Percentiles rank a stretch among this genome's conserved stretches.
phyloP scores from a whole-genome alignment of 176 grass and related monocot species.

The Coix lacrymajobi region DNA sequence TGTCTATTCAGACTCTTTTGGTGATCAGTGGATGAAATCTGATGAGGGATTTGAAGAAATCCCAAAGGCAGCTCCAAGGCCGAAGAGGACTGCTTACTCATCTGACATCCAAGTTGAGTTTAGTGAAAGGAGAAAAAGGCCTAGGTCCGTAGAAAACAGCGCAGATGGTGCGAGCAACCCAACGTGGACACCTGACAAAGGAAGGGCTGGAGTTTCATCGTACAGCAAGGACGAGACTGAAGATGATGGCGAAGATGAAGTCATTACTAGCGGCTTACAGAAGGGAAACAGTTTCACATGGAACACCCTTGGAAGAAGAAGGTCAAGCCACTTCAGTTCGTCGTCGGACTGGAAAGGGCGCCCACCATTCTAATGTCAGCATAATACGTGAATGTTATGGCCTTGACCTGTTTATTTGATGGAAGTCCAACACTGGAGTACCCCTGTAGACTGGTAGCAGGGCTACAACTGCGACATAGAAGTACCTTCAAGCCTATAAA shows the following conservation, averaged over 20 bases:
- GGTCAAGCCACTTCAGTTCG: slow-evolving; percentile 54
- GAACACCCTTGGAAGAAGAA: slow-evolving; percentile 86
- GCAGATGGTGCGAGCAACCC: slow-evolving; percentile 31
- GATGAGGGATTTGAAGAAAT: slow-evolving; percentile 72
- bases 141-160: slow-evolving; percentile 32
- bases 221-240: slow-evolving; percentile 62
- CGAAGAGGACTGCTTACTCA: slow-evolving; percentile 43
- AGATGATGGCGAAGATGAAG: slow-evolving; percentile 42
- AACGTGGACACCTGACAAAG: slow-evolving; percentile 39
- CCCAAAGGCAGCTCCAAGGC: slow-evolving; percentile 57
- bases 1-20: slow-evolving; percentile 77
- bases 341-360: slow-evolving; percentile 47
- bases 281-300: slow-evolving; percentile 57
- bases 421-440: not conserved
- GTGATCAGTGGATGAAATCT: slow-evolving; percentile 90
- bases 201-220: slow-evolving; percentile 38
- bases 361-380: slow-evolving; percentile 19
- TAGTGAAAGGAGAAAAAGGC: slow-evolving; percentile 22
- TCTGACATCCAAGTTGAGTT: slow-evolving; percentile 36
- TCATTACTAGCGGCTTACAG: slow-evolving; percentile 44
- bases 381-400: not conserved
- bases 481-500: slow-evolving; percentile 1
- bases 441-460: not conserved
- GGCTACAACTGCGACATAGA: not conserved
- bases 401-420: not conserved